These are phyloP conservation scores for Penicillium decumbens DNA, from an alignment of 2,329 filamentous ascomycete genomes.

Conservation along the genomic window DNA sequence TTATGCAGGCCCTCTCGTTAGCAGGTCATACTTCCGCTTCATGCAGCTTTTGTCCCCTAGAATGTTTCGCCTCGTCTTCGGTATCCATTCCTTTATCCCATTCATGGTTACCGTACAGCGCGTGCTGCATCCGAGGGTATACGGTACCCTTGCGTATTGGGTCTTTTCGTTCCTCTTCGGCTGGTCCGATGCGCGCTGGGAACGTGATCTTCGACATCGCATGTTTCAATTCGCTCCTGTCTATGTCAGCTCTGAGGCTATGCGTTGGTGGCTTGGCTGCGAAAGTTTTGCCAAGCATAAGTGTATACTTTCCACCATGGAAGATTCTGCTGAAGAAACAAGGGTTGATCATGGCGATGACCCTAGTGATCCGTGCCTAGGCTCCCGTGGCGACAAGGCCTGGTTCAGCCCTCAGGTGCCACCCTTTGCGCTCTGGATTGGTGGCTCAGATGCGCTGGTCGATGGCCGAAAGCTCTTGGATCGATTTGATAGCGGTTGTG, in stretches of 20 bases:
- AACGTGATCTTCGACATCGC: slow-evolving; percentile 68
- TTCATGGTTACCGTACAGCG: slow-evolving; percentile 83
- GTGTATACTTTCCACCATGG: slow-evolving; percentile 77
- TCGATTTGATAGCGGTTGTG: slow-evolving; percentile 69
- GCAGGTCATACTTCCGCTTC: slow-evolving; percentile 86
- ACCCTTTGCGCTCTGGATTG: slow-evolving; percentile 84
- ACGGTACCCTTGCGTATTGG: slow-evolving; percentile 77
- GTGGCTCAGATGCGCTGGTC: slow-evolving; percentile 76
- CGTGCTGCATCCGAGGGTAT: slow-evolving; percentile 61
- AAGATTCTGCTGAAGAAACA: slow-evolving; percentile 53
- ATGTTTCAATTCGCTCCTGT: slow-evolving; percentile 92
- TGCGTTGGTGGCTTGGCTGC: slow-evolving; percentile 91
- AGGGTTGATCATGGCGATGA: slow-evolving; percentile 14
- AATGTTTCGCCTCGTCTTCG: slow-evolving; percentile 77
- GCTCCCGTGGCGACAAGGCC: slow-evolving; percentile 46
- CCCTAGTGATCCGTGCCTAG: slow-evolving; percentile 16
- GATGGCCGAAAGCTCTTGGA: slow-evolving; percentile 71
- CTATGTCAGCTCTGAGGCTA: slow-evolving; percentile 81
- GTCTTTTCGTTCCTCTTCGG: slow-evolving; percentile 87
- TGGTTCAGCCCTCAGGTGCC: slow-evolving; percentile 81
- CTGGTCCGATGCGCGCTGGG: slow-evolving; percentile 84
- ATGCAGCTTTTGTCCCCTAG: slow-evolving; percentile 73
- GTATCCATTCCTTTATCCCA: slow-evolving; percentile 89
- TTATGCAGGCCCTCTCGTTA: slow-evolving; percentile 80
- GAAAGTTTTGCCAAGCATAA: slow-evolving; percentile 82